Conservation (phyloP, 176 grass and related monocot genomes). For the Themeda triandra region DNA sequence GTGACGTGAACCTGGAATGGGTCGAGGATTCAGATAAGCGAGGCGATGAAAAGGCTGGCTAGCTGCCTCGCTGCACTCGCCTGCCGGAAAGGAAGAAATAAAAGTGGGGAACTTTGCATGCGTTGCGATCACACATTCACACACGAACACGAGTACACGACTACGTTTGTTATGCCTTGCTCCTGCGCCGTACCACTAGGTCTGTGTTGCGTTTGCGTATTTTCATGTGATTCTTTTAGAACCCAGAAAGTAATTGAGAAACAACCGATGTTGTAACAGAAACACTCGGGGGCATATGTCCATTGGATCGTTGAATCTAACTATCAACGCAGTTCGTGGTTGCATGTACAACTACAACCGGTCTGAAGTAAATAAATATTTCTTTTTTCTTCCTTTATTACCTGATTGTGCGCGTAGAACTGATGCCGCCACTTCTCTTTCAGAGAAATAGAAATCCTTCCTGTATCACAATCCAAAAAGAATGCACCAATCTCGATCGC, state of each 20-base stretch:
- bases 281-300: background rate
- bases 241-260: background rate
- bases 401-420: slow-evolving; percentile 37
- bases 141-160: background rate
- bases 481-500: slow-evolving; percentile 18
- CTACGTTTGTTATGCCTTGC: background rate
- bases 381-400: background rate
- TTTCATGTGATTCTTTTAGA: background rate
- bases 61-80: background rate
- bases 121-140: slow-evolving; percentile 7
- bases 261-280: background rate
- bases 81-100: slow-evolving; percentile 5
- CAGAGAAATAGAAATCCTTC: slow-evolving; percentile 29
- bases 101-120: slow-evolving; percentile 7
- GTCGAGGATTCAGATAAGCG: background rate
- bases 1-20: slow-evolving; percentile 7
- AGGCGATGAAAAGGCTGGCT: background rate
- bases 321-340: background rate
- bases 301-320: background rate
- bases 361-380: background rate
- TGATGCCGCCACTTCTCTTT: slow-evolving; percentile 31
- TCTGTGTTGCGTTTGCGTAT: background rate
- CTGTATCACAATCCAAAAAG: slow-evolving; percentile 30
- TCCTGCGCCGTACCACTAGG: background rate
- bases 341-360: background rate